A percentile compares a stretch with the other conserved stretches of the same genome.
Evolutionary conservation across 306 rosid genomes (phyloP).

Genomic region (Castanea sativa): DNA sequence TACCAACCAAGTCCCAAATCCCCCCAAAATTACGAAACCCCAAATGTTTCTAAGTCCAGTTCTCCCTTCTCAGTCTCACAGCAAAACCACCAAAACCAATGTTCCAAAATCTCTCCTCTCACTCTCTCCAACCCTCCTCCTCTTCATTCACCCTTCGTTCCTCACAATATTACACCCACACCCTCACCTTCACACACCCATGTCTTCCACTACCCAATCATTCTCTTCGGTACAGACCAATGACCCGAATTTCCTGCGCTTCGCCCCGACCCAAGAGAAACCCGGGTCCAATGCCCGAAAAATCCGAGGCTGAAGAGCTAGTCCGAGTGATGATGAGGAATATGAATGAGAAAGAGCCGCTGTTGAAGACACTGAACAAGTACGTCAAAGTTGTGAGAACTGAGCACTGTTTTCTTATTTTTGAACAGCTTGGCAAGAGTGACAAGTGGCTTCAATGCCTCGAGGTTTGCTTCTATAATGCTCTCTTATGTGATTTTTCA

Average conservation of each 20-base stretch:
- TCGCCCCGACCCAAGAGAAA: slow-evolving; percentile 39
- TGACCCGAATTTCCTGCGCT: slow-evolving; percentile 37
- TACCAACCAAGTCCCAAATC: not conserved
- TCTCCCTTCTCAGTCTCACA: not conserved
- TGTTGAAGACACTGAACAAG: slow-evolving; percentile 68
- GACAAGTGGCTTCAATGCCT: slow-evolving; percentile 91
- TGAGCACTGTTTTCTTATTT: slow-evolving; percentile 81
- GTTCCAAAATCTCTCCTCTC: slow-evolving; percentile 23
- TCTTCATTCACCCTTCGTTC: slow-evolving; percentile 21
- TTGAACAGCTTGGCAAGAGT: slow-evolving; percentile 69
- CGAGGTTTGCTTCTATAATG: slow-evolving; percentile 53
- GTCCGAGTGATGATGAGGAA: slow-evolving; percentile 54
- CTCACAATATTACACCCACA: slow-evolving; percentile 14
- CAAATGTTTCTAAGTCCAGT: not conserved
- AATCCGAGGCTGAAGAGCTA: slow-evolving; percentile 59
- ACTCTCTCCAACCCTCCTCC: slow-evolving; percentile 29
- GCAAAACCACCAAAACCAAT: slow-evolving; percentile 8
- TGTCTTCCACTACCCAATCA: slow-evolving; percentile 20
- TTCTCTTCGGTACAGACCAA: not conserved
- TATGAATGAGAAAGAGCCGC: slow-evolving; percentile 68
- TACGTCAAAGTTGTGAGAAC: slow-evolving; percentile 66
- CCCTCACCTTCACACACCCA: slow-evolving; percentile 15
- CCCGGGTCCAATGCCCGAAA: slow-evolving; percentile 17
- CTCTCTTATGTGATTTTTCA: not conserved
- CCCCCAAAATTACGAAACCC: not conserved